Evolutionary conservation across 2,329 filamentous ascomycete genomes (phyloP).

Genomic region (Paracorniculantispora psalliotae): DNA sequence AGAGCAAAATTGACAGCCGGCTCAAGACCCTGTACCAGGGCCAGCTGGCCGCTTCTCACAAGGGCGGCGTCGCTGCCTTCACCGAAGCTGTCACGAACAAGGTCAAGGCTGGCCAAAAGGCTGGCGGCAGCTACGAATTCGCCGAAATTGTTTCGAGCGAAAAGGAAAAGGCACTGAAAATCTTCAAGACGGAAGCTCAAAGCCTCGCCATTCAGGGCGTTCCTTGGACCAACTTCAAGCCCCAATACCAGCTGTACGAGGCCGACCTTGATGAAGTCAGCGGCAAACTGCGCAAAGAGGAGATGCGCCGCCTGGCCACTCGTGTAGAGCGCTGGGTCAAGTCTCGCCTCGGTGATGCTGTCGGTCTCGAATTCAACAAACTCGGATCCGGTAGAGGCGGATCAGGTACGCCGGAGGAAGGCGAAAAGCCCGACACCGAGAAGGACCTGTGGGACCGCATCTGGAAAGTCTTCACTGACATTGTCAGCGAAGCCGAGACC

Average conservation of each 20-base stretch:
- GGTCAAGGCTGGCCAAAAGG: conserved; percentile 90
- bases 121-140: conserved; percentile 87
- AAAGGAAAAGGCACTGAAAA: conserved; percentile 68
- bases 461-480: conserved; percentile 78
- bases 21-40: conserved; percentile 83
- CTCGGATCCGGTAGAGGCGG: conserved; percentile 84
- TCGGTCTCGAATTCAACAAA: conserved; percentile 94
- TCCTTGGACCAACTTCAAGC: conserved; percentile 80
- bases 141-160: conserved; percentile 85
- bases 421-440: conserved; percentile 67
- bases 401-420: conserved; percentile 71
- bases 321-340: conserved; percentile 92
- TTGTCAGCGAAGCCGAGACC: conserved; percentile 78
- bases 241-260: conserved; percentile 74
- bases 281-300: conserved; percentile 78
- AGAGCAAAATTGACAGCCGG: conserved; percentile 79
- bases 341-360: conserved; percentile 77
- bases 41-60: conserved; percentile 86
- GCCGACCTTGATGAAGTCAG: conserved; percentile 91
- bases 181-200: conserved; percentile 72
- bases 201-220: conserved; percentile 73
- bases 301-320: conserved; percentile 88
- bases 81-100: conserved; percentile 79
- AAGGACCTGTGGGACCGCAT: conserved; percentile 94
- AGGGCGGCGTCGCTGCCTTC: conserved; percentile 77